These are phyloP conservation scores for Casuarina equisetifolia DNA, from an alignment of 306 rosid genomes.

Conservation along the genomic window DNA sequence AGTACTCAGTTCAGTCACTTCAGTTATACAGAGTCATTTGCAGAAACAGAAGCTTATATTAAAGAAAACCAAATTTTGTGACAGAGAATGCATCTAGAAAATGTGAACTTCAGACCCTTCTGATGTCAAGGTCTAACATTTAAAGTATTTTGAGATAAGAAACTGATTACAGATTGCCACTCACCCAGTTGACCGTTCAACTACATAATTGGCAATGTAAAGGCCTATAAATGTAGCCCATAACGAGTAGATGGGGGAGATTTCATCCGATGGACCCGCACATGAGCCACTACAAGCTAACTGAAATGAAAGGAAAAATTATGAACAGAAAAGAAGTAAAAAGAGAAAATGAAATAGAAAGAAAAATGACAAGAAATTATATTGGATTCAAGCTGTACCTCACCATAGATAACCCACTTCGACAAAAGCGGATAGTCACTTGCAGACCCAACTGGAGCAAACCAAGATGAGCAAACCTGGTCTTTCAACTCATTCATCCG, in stretches of 20 bases:
- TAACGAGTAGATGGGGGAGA: constrained; percentile 90
- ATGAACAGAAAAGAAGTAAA: constrained; percentile 10
- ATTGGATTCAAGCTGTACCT: constrained; percentile 49
- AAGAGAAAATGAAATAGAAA: neutral
- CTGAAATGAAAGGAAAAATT: constrained; percentile 42
- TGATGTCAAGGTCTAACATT: constrained; percentile 5
- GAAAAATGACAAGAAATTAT: constrained; percentile 8
- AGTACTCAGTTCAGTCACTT: neutral
- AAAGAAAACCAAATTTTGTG: neutral
- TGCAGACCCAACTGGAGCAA: constrained; percentile 97
- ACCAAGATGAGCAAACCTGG: constrained; percentile 97
- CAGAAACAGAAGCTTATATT: neutral
- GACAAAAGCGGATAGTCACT: constrained; percentile 97
- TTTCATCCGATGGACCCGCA: constrained; percentile 77
- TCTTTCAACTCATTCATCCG: constrained; percentile 86
- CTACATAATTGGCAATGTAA: constrained; percentile 94
- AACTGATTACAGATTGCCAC: constrained; percentile 32
- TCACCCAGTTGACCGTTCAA: constrained; percentile 98
- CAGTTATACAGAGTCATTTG: neutral
- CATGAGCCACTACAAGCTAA: constrained; percentile 92
- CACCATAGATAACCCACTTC: constrained; percentile 97
- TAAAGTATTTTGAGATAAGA: constrained; percentile 13
- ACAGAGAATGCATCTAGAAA: neutral
- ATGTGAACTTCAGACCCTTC: neutral
- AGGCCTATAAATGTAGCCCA: constrained; percentile 99